phyloP scores from a whole-genome alignment of 345 rosid species.

The Tarenaya hassleriana region DNA sequence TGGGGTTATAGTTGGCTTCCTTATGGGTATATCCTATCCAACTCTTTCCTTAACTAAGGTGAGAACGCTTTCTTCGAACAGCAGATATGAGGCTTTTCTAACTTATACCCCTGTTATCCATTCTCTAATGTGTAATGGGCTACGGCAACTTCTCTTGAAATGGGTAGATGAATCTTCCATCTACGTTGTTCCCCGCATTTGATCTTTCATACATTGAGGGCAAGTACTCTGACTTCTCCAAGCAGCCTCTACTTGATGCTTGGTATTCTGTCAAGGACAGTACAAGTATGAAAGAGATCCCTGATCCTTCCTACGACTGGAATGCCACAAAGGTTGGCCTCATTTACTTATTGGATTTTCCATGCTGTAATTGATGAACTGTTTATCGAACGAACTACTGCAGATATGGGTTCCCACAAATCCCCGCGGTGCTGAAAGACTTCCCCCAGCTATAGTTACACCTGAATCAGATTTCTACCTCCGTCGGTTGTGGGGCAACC shows the following conservation, averaged over 20 bases:
- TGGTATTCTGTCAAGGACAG: slow-evolving; percentile 57
- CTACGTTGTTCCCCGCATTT: slow-evolving; percentile 68
- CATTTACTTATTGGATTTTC: neutral
- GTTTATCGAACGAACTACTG: slow-evolving; percentile 7
- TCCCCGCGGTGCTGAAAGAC: slow-evolving; percentile 89
- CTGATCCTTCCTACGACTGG: slow-evolving; percentile 21
- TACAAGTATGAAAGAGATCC: slow-evolving; percentile 22
- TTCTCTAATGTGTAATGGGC: slow-evolving; percentile 10
- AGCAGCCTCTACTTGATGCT: slow-evolving; percentile 52
- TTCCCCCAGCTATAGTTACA: slow-evolving; percentile 70
- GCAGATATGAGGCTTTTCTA: slow-evolving; percentile 1
- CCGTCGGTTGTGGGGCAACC: slow-evolving; percentile 76
- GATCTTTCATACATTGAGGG: slow-evolving; percentile 77
- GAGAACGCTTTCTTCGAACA: neutral
- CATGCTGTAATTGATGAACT: neutral
- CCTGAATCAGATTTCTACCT: slow-evolving; percentile 75
- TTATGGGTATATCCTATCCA: slow-evolving; percentile 74
- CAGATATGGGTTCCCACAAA: slow-evolving; percentile 93
- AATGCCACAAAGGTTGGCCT: slow-evolving; percentile 51
- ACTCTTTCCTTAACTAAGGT: slow-evolving; percentile 76
- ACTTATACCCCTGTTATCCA: neutral
- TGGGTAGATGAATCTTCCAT: slow-evolving; percentile 76
- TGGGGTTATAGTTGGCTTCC: slow-evolving; percentile 72
- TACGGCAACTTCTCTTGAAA: slow-evolving; percentile 18
- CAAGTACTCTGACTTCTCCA: slow-evolving; percentile 76